A percentile compares a stretch with the other conserved stretches of the same genome.
Conservation (phyloP, 345 rosid species). For the Hypericum perforatum region DNA sequence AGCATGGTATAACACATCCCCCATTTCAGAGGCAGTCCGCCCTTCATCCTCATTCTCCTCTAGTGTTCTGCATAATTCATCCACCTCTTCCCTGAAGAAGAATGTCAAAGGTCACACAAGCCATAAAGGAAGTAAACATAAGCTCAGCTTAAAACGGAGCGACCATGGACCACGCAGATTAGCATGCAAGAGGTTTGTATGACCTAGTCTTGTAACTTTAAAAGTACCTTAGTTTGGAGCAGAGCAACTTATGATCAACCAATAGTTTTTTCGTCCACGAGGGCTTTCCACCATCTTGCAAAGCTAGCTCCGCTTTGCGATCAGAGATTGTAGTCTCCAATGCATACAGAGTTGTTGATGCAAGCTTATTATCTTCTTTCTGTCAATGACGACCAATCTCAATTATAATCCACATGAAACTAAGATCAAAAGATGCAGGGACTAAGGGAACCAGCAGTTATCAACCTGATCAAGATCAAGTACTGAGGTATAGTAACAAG, state of each 20-base stretch:
- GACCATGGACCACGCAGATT: neutral
- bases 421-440: neutral
- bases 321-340: constrained; percentile 60
- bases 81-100: constrained; percentile 63
- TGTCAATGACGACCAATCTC: constrained; percentile 16
- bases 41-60: constrained; percentile 59
- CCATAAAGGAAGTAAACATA: neutral
- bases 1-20: constrained; percentile 61
- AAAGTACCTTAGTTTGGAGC: constrained; percentile 72
- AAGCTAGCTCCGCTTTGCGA: constrained; percentile 51
- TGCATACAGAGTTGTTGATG: constrained; percentile 50
- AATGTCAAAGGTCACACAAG: neutral
- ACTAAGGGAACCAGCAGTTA: neutral
- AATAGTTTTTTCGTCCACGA: constrained; percentile 69
- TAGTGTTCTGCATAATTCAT: constrained; percentile 64
- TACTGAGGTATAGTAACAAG: constrained; percentile 66
- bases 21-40: constrained; percentile 72
- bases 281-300: constrained; percentile 47
- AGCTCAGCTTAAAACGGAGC: too few species aligned
- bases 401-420: neutral
- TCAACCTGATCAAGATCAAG: constrained; percentile 42
- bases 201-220: too few species aligned
- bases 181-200: too few species aligned
- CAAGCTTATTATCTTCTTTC: constrained; percentile 44
- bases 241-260: constrained; percentile 37